A percentile compares a stretch with the other conserved stretches of the same genome.
phyloP scores from a whole-genome alignment of 495 filamentous ascomycete genomes.

The Penicillium longicatenatum region DNA sequence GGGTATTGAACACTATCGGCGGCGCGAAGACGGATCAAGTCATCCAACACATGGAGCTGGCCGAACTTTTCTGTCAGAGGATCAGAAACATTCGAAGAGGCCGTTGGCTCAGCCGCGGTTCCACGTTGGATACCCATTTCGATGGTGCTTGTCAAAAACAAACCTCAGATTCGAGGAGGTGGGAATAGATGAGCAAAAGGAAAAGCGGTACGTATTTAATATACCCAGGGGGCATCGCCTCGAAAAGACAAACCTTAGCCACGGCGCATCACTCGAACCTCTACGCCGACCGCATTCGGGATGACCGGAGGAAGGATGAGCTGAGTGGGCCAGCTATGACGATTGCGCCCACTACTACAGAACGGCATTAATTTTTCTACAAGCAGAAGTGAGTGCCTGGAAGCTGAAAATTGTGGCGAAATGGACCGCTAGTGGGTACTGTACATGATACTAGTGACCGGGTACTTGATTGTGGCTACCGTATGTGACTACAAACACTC shows the following conservation, averaged over 20 bases:
- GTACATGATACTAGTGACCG: background rate
- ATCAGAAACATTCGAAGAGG: conserved; percentile 17
- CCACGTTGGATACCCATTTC: conserved; percentile 37
- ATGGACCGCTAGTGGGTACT: background rate
- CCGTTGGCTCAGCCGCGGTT: conserved; percentile 10
- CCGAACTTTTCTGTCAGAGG: conserved; percentile 36
- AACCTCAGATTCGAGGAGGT: background rate
- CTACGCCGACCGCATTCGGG: conserved; percentile 24
- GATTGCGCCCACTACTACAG: background rate
- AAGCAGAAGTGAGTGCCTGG: background rate
- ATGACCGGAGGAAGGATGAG: conserved; percentile 8
- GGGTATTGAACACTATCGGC: conserved; percentile 51
- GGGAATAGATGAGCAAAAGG: background rate
- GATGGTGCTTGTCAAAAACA: background rate
- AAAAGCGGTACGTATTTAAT: background rate
- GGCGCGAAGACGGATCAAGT: conserved; percentile 51
- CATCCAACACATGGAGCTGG: conserved; percentile 44
- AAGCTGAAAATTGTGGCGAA: background rate
- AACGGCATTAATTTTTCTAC: background rate
- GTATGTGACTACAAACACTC: background rate
- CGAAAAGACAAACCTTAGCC: background rate
- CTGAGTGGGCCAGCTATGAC: background rate
- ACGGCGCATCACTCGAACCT: background rate
- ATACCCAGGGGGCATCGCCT: background rate
- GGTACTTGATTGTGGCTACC: background rate